Evolutionary conservation across 1,139 yeast genomes (phyloP).

Genomic region (Pichia sp.): DNA sequence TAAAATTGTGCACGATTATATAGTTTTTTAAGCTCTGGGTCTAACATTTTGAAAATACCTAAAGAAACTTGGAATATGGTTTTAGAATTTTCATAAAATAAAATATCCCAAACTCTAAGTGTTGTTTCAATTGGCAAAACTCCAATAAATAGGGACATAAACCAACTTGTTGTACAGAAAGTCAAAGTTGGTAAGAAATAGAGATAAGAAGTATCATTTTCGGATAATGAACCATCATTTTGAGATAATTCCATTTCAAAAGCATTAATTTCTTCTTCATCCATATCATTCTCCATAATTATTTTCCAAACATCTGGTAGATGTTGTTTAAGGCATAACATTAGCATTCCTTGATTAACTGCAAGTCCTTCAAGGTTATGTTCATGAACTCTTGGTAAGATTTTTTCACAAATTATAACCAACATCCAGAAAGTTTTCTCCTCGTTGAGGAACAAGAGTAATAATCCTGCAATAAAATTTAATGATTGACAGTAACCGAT

Average conservation of each 20-base stretch:
- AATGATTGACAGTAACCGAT: conserved; percentile 95
- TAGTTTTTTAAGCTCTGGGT: conserved; percentile 46
- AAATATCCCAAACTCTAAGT: conserved; percentile 86
- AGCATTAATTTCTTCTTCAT: conserved; percentile 2
- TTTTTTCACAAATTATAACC: conserved; percentile 77
- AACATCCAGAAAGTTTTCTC: conserved; percentile 98
- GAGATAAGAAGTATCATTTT: conserved; percentile 36
- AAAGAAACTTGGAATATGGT: conserved; percentile 77
- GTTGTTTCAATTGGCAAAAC: conserved; percentile 82
- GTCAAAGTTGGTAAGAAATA: conserved; percentile 83
- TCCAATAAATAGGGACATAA: conserved; percentile 91
- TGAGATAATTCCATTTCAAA: neutral
- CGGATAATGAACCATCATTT: neutral
- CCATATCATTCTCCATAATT: conserved; percentile 26
- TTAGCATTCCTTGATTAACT: conserved; percentile 88
- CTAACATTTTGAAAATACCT: conserved; percentile 73
- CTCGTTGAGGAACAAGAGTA: conserved; percentile 77
- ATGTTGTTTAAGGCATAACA: conserved; percentile 78
- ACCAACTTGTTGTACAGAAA: conserved; percentile 93
- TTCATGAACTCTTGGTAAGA: conserved; percentile 88
- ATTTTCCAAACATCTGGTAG: conserved; percentile 74
- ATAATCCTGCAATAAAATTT: conserved; percentile 81
- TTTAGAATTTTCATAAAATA: conserved; percentile 88
- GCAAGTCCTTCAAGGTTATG: conserved; percentile 88
- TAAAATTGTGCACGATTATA: conserved; percentile 10